Percentiles rank a stretch among this genome's conserved stretches.
Evolutionary conservation across 805 yeast species (phyloP).

Genomic region (Candida cerambycidarum): DNA sequence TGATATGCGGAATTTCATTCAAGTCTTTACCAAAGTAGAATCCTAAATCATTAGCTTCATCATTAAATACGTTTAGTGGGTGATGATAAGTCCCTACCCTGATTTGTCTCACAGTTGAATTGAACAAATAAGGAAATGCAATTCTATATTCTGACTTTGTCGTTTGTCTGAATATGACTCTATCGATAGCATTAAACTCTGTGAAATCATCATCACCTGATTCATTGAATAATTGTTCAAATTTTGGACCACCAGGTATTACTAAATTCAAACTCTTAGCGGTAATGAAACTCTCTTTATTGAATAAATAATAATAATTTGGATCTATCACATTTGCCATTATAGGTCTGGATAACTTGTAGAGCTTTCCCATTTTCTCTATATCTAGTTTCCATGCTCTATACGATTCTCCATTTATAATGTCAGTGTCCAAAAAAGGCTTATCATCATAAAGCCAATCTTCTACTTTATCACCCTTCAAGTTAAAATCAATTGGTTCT

Average conservation of each 20-base stretch:
- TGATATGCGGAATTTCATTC: constrained; percentile 53
- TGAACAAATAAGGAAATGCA: constrained; percentile 84
- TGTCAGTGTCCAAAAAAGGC: constrained; percentile 55
- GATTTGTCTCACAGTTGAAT: constrained; percentile 70
- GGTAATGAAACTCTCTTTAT: constrained; percentile 76
- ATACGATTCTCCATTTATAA: constrained; percentile 78
- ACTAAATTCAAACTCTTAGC: constrained; percentile 88
- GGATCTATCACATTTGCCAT: constrained; percentile 56
- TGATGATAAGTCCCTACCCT: constrained; percentile 61
- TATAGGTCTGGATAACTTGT: constrained; percentile 70
- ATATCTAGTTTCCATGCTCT: constrained; percentile 65
- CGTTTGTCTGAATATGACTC: constrained; percentile 78
- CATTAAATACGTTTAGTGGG: constrained; percentile 54
- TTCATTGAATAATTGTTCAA: constrained; percentile 79
- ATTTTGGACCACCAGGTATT: constrained; percentile 94
- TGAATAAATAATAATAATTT: constrained; percentile 70
- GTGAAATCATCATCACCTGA: constrained; percentile 66
- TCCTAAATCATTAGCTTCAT: constrained; percentile 26
- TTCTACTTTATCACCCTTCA: constrained; percentile 60
- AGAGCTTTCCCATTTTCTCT: constrained; percentile 61
- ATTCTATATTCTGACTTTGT: constrained; percentile 80
- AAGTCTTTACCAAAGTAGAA: constrained; percentile 25
- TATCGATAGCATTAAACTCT: constrained; percentile 86
- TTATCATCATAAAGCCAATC: constrained; percentile 83
- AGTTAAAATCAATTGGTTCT: constrained; percentile 66